Conservation (phyloP, 805 yeast species). For the Alloascoidea hylecoeti region DNA sequence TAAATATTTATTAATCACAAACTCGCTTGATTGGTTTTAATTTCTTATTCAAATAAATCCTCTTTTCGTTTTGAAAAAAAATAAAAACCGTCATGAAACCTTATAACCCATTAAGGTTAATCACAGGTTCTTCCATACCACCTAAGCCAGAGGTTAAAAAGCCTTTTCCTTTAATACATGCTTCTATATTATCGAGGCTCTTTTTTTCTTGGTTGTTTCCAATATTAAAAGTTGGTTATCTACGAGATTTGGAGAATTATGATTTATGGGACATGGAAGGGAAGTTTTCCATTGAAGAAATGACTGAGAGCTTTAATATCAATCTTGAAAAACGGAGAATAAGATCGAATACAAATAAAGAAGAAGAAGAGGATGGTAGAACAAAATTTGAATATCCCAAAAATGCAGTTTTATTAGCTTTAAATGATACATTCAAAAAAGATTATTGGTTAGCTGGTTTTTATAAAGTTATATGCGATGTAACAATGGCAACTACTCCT, state of each 20-base stretch:
- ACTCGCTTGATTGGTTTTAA: too few relatives aligned
- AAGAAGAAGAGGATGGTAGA: constrained; percentile 15
- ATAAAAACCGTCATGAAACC: too few relatives aligned
- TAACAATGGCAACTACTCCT: constrained; percentile 39
- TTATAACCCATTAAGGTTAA: background rate
- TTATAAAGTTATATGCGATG: constrained; percentile 17
- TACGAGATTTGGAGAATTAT: constrained; percentile 50
- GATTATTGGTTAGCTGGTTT: constrained; percentile 20
- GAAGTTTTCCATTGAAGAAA: constrained; percentile 25
- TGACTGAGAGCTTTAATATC: constrained; percentile 22
- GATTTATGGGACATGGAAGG: constrained; percentile 40
- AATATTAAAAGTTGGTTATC: constrained; percentile 50
- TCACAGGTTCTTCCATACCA: background rate
- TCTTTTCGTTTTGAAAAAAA: too few relatives aligned
- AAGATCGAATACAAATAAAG: constrained; percentile 18
- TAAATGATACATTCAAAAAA: constrained; percentile 20
- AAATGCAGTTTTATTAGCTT: constrained; percentile 19
- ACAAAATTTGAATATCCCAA: constrained; percentile 17
- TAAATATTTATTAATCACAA: too few relatives aligned
- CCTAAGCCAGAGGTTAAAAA: background rate
- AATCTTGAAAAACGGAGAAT: constrained; percentile 20
- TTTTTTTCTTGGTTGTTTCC: constrained; percentile 42
- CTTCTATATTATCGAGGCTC: background rate
- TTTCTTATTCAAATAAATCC: too few relatives aligned
- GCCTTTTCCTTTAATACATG: background rate